Conservation (phyloP, 345 rosid species). For the Clarkia xantiana region DNA sequence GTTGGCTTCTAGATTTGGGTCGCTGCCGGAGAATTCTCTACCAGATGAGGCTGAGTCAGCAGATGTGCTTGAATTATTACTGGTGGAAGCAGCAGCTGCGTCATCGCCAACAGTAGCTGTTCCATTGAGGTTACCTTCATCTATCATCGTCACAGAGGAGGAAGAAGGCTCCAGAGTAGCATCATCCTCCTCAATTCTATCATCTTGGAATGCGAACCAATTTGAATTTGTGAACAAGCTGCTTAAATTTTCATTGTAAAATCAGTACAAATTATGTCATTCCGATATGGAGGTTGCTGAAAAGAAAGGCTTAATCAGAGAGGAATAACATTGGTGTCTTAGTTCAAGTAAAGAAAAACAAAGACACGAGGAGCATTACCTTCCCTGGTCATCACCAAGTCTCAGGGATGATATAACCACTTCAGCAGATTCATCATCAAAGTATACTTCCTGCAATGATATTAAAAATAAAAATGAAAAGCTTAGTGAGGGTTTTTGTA, state of each 20-base stretch:
- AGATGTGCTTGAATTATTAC: constrained; percentile 32
- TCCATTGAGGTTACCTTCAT: constrained; percentile 60
- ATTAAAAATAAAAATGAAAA: constrained; percentile 3
- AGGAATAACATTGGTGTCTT: neutral
- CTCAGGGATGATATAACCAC: constrained; percentile 87
- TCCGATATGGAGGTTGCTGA: neutral
- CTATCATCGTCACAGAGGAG: constrained; percentile 57
- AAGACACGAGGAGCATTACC: constrained; percentile 20
- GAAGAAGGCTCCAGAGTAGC: constrained; percentile 40
- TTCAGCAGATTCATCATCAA: constrained; percentile 87
- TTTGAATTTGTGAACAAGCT: constrained; percentile 85
- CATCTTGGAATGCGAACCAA: constrained; percentile 96
- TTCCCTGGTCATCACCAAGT: constrained; percentile 92
- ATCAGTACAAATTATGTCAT: neutral
- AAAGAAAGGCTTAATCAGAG: neutral
- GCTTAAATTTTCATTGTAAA: constrained; percentile 18
- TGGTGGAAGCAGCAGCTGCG: constrained; percentile 53
- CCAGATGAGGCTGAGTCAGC: constrained; percentile 21
- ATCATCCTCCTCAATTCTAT: constrained; percentile 35
- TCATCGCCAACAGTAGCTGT: constrained; percentile 58
- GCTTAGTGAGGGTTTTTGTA: neutral
- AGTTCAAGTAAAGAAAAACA: neutral
- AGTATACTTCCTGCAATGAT: constrained; percentile 67
- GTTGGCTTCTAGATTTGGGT: constrained; percentile 16
- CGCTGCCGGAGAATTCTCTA: constrained; percentile 15